Conservation (phyloP, 371 early-diverging fungal species). For the Mortierella sp. region DNA sequence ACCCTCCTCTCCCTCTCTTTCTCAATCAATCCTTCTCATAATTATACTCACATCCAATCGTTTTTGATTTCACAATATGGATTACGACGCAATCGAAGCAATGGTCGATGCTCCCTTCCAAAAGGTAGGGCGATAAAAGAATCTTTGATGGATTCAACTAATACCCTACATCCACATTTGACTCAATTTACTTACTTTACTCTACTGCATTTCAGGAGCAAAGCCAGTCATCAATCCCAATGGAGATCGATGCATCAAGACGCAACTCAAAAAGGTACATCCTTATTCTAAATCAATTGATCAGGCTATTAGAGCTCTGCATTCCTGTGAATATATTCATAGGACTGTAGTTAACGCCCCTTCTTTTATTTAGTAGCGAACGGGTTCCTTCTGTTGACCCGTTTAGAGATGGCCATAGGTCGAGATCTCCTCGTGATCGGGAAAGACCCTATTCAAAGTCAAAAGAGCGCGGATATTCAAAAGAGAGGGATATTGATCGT, state of each 20-base stretch:
- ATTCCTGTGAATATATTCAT: no score
- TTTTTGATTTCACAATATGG: conserved; percentile 24
- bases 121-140: conserved; percentile 59
- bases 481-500: conserved; percentile 26
- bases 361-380: conserved; percentile 28
- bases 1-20: no score
- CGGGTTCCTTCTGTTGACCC: conserved; percentile 47
- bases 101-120: conserved; percentile 91
- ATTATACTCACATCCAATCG: neutral
- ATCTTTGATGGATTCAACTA: neutral
- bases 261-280: conserved; percentile 41
- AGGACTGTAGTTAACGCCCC: no score
- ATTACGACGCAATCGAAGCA: conserved; percentile 73
- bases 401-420: conserved; percentile 55
- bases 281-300: conserved; percentile 16
- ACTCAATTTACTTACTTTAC: neutral
- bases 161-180: neutral
- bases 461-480: conserved; percentile 41
- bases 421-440: conserved; percentile 57
- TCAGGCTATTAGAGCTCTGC: no score
- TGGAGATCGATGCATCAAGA: conserved; percentile 34
- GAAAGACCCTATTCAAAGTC: conserved; percentile 30
- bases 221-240: conserved; percentile 21
- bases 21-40: no score
- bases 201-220: conserved; percentile 27